phyloP scores from a whole-genome alignment of 306 rosid genomes.

The Hippophae rhamnoides region DNA sequence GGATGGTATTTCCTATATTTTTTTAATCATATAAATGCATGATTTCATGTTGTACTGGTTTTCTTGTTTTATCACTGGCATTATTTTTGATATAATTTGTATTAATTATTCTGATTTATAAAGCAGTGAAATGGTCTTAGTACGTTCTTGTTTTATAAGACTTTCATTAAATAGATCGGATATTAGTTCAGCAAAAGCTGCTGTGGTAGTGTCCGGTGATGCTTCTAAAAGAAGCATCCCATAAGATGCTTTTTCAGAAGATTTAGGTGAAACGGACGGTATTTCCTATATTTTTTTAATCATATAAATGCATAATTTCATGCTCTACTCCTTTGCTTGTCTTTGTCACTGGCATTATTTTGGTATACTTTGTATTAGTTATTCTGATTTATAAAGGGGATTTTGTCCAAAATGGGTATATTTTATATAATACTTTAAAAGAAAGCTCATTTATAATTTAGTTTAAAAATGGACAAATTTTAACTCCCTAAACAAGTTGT shows the following conservation, averaged over 20 bases:
- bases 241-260: constrained; percentile 31
- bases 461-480: too few relatives aligned
- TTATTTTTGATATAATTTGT: too few relatives aligned
- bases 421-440: too few relatives aligned
- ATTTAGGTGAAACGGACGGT: constrained; percentile 53
- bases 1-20: constrained; percentile 40
- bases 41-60: neutral
- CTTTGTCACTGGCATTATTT: too few relatives aligned
- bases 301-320: neutral
- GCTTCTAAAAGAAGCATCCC: constrained; percentile 24
- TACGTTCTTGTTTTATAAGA: constrained; percentile 28
- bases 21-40: neutral
- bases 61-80: neutral
- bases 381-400: too few relatives aligned
- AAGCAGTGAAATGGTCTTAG: too few relatives aligned
- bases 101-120: too few relatives aligned
- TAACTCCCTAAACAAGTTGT: too few relatives aligned
- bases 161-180: constrained; percentile 62
- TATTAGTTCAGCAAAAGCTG: constrained; percentile 68
- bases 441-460: too few relatives aligned
- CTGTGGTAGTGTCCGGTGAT: constrained; percentile 24
- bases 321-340: neutral
- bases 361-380: too few relatives aligned
- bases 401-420: too few relatives aligned
- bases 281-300: constrained; percentile 6